Base-by-base conservation (phyloP, 768 basidiomycete genomes). In the Rossbeevera mucosa region DNA sequence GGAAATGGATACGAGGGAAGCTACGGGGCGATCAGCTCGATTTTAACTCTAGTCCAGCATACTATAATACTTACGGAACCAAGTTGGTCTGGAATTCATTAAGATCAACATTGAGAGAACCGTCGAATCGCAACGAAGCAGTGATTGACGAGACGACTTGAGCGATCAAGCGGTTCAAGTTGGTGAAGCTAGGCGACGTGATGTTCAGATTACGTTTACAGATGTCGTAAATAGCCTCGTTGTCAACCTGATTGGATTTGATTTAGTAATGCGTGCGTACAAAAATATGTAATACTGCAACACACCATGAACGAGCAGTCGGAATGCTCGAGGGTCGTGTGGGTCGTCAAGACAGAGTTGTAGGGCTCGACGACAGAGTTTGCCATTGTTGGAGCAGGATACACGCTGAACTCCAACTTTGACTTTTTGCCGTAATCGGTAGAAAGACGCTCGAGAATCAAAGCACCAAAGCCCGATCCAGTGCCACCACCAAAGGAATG, bases 51-150 rank as follows among this genome's bases (percentile, higher is more conserved):
- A 28, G 49, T 5, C 25, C 16, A 38, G 12, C 0, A 30, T 13
- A 48, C 47, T 12, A 41, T 9, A 25, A 41, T 9, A 81, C 91
- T 76, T 67, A 94, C 86, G 95, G 94, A 47, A 97, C 94, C 71
- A 97, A 75, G 76, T 98, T 98, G 52, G 94, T 97, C 77, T 97
- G 95, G 85, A 98, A 98, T 75, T 98, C 95, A 74, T 94, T 96
- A 69, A 98, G 70, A 64, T 83, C 81, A 55, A 83, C 82, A 61
- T 83, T 84, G 55, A 84, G 73, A 38, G 78, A 79, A 31, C 81
- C 82, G 60, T 82, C 82, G 62, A 82, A 83, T 49, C 81, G 78
- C 28, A 83, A 79, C 20, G 95, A 97, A 33, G 94, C 94, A 4
- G 95, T 97, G 74, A 98, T 85, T 29, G 94, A 94, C 1, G 96